phyloP scores from a whole-genome alignment of 2,329 filamentous ascomycete species.

The Colletotrichum cordylinicola region DNA sequence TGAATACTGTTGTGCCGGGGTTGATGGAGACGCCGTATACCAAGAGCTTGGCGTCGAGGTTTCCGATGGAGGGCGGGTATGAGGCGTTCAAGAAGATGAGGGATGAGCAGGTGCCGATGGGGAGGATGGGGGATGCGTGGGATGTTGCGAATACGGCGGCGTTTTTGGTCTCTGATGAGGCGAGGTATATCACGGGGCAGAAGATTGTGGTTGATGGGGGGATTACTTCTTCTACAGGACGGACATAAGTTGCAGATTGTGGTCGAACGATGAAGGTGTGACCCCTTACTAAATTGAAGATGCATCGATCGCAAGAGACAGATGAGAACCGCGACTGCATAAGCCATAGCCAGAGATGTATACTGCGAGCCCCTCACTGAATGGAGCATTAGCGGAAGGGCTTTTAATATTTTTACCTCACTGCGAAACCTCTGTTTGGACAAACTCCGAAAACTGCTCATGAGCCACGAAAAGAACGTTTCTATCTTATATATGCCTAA shows the following conservation, averaged over 20 bases:
- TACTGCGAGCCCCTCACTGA: too few species aligned
- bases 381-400: too few species aligned
- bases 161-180: constrained; percentile 55
- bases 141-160: constrained; percentile 63
- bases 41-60: constrained; percentile 46
- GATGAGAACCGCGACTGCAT: too few species aligned
- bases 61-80: constrained; percentile 36
- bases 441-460: too few species aligned
- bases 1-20: constrained; percentile 63
- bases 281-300: too few species aligned
- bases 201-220: constrained; percentile 56
- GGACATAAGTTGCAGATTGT: not conserved
- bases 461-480: too few species aligned
- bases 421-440: too few species aligned
- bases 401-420: too few species aligned
- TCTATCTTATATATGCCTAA: not conserved
- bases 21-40: constrained; percentile 60
- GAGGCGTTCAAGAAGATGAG: constrained; percentile 48
- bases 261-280: not conserved
- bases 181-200: constrained; percentile 65
- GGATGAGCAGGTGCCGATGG: constrained; percentile 62
- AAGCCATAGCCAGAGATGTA: too few species aligned
- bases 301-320: too few species aligned
- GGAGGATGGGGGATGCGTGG: constrained; percentile 63
- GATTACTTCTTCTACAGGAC: constrained; percentile 41